Conservation (phyloP, 257 asterid genomes). For the Ehretia macrophylla region DNA sequence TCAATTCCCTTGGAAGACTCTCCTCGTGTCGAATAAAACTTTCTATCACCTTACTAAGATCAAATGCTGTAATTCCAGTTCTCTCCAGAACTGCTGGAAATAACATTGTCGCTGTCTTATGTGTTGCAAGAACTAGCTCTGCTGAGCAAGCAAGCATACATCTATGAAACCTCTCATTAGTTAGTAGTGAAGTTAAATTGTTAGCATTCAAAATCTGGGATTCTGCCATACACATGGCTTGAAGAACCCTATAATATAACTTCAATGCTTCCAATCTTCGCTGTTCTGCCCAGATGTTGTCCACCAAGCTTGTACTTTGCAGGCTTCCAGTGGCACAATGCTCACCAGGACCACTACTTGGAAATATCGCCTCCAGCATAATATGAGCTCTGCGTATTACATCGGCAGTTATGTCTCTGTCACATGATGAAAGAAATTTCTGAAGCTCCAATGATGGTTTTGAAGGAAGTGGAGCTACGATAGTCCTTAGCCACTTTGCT, state of each 20-base stretch:
- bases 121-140: slow-evolving; percentile 98
- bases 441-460: slow-evolving; percentile 83
- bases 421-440: slow-evolving; percentile 74
- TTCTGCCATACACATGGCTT: slow-evolving; percentile 89
- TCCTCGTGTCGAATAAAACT: slow-evolving; percentile 96
- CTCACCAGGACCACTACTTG: slow-evolving; percentile 75
- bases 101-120: slow-evolving; percentile 92
- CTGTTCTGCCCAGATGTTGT: slow-evolving; percentile 91
- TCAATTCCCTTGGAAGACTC: slow-evolving; percentile 92
- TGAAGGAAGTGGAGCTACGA: slow-evolving; percentile 83
- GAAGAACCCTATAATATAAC: slow-evolving; percentile 85
- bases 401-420: slow-evolving; percentile 76
- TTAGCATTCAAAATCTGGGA: slow-evolving; percentile 67
- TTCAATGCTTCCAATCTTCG: slow-evolving; percentile 89
- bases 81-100: slow-evolving; percentile 95
- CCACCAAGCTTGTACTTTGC: slow-evolving; percentile 82
- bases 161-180: slow-evolving; percentile 94
- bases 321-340: slow-evolving; percentile 31
- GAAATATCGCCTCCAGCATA: slow-evolving; percentile 92
- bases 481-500: slow-evolving; percentile 87
- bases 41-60: slow-evolving; percentile 97
- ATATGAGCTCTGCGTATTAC: slow-evolving; percentile 83
- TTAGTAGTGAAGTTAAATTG: slow-evolving; percentile 80
- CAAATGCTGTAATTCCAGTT: slow-evolving; percentile 97
- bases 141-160: slow-evolving; percentile 99